Evolutionary conservation across 768 basidiomycete species (phyloP).

Genomic region (Rhizopogon roseolus): DNA sequence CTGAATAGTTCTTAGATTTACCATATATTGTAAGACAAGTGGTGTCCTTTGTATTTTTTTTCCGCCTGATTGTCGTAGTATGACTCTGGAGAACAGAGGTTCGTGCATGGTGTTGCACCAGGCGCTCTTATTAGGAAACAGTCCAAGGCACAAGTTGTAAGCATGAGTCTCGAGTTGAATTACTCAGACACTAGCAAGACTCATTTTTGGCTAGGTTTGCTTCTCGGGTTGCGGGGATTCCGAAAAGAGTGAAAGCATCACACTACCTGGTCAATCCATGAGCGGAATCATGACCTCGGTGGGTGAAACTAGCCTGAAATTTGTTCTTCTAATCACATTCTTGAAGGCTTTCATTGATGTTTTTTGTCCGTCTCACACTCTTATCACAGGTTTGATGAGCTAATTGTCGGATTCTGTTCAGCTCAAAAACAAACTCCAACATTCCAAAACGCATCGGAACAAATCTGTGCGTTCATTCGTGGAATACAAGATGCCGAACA

Average conservation of each 20-base stretch:
- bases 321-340: neutral
- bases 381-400: neutral
- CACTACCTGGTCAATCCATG: neutral
- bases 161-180: neutral
- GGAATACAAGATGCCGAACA: neutral
- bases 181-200: neutral
- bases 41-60: neutral
- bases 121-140: neutral
- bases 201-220: neutral
- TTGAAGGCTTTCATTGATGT: neutral
- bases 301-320: neutral
- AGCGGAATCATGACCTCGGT: neutral
- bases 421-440: neutral
- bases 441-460: neutral
- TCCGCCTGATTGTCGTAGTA: neutral
- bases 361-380: neutral
- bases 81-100: neutral
- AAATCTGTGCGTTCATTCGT: neutral
- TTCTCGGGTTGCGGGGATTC: neutral
- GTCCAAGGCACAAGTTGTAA: neutral
- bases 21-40: neutral
- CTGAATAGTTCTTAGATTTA: neutral
- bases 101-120: neutral
- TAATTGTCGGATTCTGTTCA: neutral
- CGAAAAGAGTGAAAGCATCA: neutral